These are phyloP conservation scores for Ensete ventricosum DNA, from an alignment of 176 grass and related monocot genomes.

Conservation along the genomic window DNA sequence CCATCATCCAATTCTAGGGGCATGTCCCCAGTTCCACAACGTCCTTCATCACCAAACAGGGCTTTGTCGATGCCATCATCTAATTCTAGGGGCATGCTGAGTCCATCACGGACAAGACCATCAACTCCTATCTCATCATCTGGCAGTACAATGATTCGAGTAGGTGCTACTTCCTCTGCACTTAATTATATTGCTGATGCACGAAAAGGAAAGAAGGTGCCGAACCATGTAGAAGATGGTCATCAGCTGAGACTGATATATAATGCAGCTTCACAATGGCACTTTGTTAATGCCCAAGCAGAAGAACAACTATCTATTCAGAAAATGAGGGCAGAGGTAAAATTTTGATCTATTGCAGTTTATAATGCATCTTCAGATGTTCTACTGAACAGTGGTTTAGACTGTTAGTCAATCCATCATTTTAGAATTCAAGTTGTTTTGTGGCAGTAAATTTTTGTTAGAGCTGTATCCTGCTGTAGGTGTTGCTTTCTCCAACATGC, in stretches of 20 bases:
- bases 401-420: neutral
- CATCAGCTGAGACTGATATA: conserved; percentile 74
- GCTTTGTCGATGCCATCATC: neutral
- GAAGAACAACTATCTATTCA: conserved; percentile 67
- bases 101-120: conserved; percentile 39
- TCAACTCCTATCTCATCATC: conserved; percentile 73
- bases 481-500: neutral
- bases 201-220: conserved; percentile 59
- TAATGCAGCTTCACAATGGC: conserved; percentile 80
- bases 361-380: too few relatives aligned
- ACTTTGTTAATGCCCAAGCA: conserved; percentile 70
- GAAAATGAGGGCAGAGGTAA: conserved; percentile 81
- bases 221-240: conserved; percentile 60
- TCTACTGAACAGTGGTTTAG: neutral
- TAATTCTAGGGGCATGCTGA: neutral
- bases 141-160: conserved; percentile 38
- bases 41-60: neutral
- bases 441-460: too few relatives aligned
- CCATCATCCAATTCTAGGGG: neutral
- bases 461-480: neutral
- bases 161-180: conserved; percentile 41
- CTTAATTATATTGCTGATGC: conserved; percentile 59
- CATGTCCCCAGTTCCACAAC: neutral
- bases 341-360: neutral
- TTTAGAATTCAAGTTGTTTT: neutral